Evolutionary conservation across 148 eudicot species (phyloP).

Genomic region (Oxyria digyna): DNA sequence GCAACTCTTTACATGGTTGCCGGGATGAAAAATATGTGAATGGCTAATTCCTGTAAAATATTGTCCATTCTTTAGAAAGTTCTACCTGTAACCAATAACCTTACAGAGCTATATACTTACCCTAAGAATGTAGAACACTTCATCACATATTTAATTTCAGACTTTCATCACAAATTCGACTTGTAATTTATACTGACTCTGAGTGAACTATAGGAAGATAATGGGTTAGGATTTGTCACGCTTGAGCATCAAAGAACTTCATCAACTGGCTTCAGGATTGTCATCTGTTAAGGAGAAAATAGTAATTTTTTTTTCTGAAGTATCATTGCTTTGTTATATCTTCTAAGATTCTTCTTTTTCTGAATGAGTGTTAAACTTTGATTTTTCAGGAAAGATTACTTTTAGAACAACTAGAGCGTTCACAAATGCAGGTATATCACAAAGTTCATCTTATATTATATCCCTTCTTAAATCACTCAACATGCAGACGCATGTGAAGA

Average conservation of each 20-base stretch:
- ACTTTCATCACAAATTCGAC: not conserved
- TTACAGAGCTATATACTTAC: no score
- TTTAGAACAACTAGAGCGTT: slow-evolving; percentile 42
- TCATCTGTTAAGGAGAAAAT: slow-evolving; percentile 55
- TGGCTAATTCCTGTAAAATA: no score
- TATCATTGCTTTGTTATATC: not conserved
- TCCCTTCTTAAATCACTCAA: not conserved
- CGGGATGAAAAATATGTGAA: no score
- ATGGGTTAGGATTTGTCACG: slow-evolving; percentile 58
- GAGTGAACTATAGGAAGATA: slow-evolving; percentile 35
- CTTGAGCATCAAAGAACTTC: slow-evolving; percentile 41
- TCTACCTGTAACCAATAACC: no score
- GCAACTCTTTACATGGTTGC: no score
- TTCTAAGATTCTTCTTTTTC: not conserved
- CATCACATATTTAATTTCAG: not conserved
- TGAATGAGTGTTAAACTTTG: not conserved
- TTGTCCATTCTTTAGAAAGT: no score
- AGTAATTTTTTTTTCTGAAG: slow-evolving; percentile 20
- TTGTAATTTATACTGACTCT: not conserved
- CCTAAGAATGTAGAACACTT: slow-evolving; percentile 27
- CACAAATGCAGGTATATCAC: slow-evolving; percentile 34
- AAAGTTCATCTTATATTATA: not conserved
- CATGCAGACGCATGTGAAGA: no score
- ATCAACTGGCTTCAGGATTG: slow-evolving; percentile 40
- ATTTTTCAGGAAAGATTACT: slow-evolving; percentile 52